A percentile compares a stretch with the other conserved stretches of the same genome.
Evolutionary conservation across 225 moss, liverwort and hornwort species (phyloP).

Genomic region (Sphagnum contortum): DNA sequence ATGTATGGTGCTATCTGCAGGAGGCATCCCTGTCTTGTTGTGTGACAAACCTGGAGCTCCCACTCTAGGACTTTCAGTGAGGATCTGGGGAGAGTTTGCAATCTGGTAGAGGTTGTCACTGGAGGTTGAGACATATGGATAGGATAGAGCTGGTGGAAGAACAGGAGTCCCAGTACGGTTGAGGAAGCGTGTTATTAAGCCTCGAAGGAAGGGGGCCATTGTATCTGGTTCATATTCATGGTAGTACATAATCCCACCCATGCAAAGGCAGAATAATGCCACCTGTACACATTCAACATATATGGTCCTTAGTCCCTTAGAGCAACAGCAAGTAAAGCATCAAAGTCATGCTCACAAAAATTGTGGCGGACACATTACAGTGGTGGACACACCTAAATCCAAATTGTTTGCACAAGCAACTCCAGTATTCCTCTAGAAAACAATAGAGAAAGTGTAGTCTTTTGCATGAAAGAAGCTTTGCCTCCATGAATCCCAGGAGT

Average conservation of each 20-base stretch:
- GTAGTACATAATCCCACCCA: conserved; percentile 89
- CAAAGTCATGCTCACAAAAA: too few species aligned
- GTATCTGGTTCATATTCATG: conserved; percentile 83
- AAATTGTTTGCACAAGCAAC: too few species aligned
- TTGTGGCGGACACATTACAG: too few species aligned
- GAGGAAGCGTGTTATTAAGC: conserved; percentile 63
- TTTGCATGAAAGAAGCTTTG: too few species aligned
- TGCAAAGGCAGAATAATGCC: conserved; percentile 75
- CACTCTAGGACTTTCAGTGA: conserved; percentile 8
- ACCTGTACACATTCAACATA: conserved; percentile 27
- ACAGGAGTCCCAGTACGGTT: conserved; percentile 74
- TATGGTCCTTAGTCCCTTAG: not conserved
- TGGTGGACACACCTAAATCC: too few species aligned
- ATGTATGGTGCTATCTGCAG: conserved; percentile 4
- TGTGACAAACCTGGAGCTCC: conserved; percentile 5
- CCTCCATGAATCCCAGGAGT: too few species aligned
- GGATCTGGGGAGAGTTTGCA: conserved; percentile 1
- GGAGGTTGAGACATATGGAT: conserved; percentile 31
- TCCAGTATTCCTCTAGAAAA: too few species aligned
- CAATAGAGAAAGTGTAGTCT: too few species aligned
- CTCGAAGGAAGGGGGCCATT: conserved; percentile 84
- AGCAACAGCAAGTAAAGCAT: too few species aligned
- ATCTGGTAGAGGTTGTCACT: conserved; percentile 11
- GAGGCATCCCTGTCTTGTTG: conserved; percentile 9
- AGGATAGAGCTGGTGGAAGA: conserved; percentile 28